Base-by-base conservation (phyloP, 2,329 filamentous ascomycete species). In the Sordariomycetes sp. region DNA sequence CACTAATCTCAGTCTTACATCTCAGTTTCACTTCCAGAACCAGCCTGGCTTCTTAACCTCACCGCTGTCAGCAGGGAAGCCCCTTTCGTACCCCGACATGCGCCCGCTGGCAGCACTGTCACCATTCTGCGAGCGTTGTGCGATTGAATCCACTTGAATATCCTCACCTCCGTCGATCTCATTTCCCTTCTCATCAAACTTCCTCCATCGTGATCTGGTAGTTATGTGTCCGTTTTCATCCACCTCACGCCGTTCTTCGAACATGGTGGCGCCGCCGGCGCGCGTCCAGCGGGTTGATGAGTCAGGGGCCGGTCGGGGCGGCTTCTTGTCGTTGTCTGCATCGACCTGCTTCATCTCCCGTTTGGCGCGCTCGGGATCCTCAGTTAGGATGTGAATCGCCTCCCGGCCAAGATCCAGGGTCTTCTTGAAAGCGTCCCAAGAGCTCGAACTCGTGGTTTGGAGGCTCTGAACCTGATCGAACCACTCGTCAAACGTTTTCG, bases 401-500 rank as follows among this genome's bases (percentile, higher is more conserved):
- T n/a, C n/a, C n/a, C n/a, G n/a, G n/a, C n/a, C n/a, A n/a, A n/a
- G n/a, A n/a, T n/a, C n/a, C n/a, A 64, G 47, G 3, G 49, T 40
- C 42, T 59, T 62, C 32, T 61, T 41, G 17, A 68, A 58, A 0
- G 51, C 52, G 38, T 61, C 55, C 44, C 65, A 63, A 2, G 63
- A 57, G 31, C 53, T 58, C 36, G 59, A 52, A 2, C 51, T 54
- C 8, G 55, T 48, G 18, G 56, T 45, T 32, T 60, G 57, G 6
- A 51, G 52, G 6, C 61, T 61, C 10, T 53, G 48, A 10, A 67
- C 42, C 10, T 51, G 42, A 0, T 50, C 48, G 37, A 60, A 66
- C n/a, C 67, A 43, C 9, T 68, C 63, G 18, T 63, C 54, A 37
- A 65, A 62, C n/a, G n/a, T n/a, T n/a, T n/a, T n/a, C n/a, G n/a